Percentiles rank a stretch among this genome's conserved stretches.
Conservation (phyloP, 1,284 basidiomycete genomes). For the Earliella scabrosa region DNA sequence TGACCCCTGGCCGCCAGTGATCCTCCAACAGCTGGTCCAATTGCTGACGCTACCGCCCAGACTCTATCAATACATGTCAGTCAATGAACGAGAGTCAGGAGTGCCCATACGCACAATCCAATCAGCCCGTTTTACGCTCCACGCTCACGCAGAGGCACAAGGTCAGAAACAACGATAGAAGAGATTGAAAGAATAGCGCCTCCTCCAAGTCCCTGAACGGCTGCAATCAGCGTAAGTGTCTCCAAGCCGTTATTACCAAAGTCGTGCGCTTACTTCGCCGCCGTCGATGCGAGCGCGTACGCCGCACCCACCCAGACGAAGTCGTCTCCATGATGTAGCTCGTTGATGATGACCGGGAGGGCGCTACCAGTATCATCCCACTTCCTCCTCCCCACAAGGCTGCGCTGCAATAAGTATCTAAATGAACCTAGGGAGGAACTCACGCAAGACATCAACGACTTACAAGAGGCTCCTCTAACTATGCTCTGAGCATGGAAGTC, state of each 20-base stretch:
- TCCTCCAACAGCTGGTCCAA: conserved; percentile 22
- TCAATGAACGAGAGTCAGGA: too few relatives aligned
- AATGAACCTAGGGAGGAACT: conserved; percentile 20
- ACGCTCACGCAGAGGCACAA: conserved; percentile 21
- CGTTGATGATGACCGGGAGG: conserved; percentile 36
- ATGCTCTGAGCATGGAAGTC: too few relatives aligned
- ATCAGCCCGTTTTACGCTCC: conserved; percentile 7
- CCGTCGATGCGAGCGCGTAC: conserved; percentile 34
- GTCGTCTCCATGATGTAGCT: conserved; percentile 32
- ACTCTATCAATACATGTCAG: too few relatives aligned
- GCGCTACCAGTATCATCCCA: conserved; percentile 40
- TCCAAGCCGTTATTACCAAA: too few relatives aligned
- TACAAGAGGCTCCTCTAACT: too few relatives aligned
- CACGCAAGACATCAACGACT: too few relatives aligned
- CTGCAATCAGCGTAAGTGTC: background rate
- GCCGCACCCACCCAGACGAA: conserved; percentile 37
- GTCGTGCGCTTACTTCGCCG: conserved; percentile 33
- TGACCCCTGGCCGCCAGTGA: conserved; percentile 16
- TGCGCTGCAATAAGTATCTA: conserved; percentile 15
- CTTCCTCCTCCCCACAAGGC: conserved; percentile 29
- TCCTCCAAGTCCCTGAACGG: conserved; percentile 52
- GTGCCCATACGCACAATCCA: background rate
- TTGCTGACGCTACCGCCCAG: conserved; percentile 11
- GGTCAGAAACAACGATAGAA: conserved; percentile 23
- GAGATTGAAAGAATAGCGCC: conserved; percentile 46